Percentiles rank a stretch among this genome's conserved stretches.
phyloP scores from a whole-genome alignment of 192 early-diverging fungal species.

The Entrophospora sp. region DNA sequence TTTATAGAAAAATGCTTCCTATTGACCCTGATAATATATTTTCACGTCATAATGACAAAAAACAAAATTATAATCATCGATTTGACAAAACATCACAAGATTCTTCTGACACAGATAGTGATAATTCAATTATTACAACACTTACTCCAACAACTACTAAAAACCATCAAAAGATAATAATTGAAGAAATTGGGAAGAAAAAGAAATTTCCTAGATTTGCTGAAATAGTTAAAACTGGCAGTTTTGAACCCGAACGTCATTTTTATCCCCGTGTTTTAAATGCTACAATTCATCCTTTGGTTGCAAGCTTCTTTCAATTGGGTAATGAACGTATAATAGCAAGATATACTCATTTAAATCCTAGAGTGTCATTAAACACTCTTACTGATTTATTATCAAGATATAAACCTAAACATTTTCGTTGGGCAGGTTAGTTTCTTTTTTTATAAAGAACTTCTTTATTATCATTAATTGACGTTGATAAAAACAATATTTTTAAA shows the following conservation, averaged over 20 bases:
- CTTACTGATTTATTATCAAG: constrained; percentile 54
- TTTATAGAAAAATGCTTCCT: no score
- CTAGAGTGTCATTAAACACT: constrained; percentile 58
- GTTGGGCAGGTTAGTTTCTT: constrained; percentile 75
- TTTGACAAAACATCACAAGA: not conserved
- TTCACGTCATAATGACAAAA: not conserved
- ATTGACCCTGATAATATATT: no score
- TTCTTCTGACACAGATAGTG: not conserved
- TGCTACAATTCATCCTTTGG: constrained; percentile 80
- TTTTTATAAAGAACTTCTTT: no score
- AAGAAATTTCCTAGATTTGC: constrained; percentile 17
- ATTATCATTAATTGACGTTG: no score
- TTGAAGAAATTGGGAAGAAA: not conserved
- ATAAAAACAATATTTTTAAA: no score
- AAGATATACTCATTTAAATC: constrained; percentile 77
- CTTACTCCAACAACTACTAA: not conserved
- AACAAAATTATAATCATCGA: not conserved
- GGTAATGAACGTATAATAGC: constrained; percentile 87
- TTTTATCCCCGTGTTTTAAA: constrained; percentile 86
- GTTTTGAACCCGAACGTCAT: constrained; percentile 77
- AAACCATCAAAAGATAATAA: no score
- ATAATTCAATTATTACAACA: not conserved
- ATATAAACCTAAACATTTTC: constrained; percentile 69
- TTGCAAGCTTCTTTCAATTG: constrained; percentile 73
- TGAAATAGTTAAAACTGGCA: constrained; percentile 35